phyloP scores from a whole-genome alignment of 495 filamentous ascomycete species.

The Pyrenula aspistea region DNA sequence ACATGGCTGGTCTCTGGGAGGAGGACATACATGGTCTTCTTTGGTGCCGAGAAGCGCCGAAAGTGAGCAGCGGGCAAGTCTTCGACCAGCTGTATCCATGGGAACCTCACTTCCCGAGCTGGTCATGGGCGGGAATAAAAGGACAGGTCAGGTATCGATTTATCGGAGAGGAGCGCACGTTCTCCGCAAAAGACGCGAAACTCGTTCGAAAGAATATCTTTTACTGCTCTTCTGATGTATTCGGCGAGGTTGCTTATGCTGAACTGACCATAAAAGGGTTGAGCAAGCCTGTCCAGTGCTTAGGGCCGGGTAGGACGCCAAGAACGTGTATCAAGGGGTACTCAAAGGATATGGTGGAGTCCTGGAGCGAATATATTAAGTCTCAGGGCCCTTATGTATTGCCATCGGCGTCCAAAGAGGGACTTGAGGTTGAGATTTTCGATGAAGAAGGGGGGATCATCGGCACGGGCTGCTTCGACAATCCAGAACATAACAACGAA shows the following conservation, averaged over 20 bases:
- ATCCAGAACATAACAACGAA: neutral
- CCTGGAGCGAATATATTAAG: too few relatives aligned
- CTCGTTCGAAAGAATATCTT: neutral
- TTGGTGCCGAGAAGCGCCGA: neutral
- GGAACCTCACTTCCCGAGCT: neutral
- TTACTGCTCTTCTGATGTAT: neutral
- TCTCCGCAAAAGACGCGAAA: neutral
- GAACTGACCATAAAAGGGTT: neutral
- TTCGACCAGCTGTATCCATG: neutral
- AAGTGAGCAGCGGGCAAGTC: neutral
- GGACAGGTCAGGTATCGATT: neutral
- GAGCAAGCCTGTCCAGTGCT: neutral
- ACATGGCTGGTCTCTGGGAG: slow-evolving; percentile 1
- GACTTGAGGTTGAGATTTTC: neutral
- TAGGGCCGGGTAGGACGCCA: too few relatives aligned
- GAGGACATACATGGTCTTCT: neutral
- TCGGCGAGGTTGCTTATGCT: neutral
- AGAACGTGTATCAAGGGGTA: too few relatives aligned
- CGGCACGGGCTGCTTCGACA: neutral
- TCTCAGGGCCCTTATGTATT: too few relatives aligned
- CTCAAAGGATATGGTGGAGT: too few relatives aligned
- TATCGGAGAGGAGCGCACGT: neutral
- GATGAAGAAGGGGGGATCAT: neutral
- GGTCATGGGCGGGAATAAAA: neutral
- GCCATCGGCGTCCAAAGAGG: neutral